Conservation (phyloP, 2,329 filamentous ascomycete genomes). For the Sporothrix schenckii region DNA sequence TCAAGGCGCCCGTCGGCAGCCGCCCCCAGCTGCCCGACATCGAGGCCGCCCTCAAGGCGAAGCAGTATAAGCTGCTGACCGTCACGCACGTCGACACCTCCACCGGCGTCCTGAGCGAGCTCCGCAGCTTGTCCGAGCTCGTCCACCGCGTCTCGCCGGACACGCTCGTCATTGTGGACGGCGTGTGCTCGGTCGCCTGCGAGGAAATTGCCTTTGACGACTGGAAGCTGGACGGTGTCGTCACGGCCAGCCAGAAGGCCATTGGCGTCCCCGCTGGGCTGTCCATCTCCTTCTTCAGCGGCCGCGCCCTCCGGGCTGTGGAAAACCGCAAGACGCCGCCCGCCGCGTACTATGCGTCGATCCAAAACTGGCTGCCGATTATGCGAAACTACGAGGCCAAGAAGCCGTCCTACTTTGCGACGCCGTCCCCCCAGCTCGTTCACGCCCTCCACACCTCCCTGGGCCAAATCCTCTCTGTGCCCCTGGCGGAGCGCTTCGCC, state of each 20-base stretch:
- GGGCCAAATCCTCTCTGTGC: constrained; percentile 78
- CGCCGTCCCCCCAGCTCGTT: constrained; percentile 89
- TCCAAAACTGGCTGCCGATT: constrained; percentile 97
- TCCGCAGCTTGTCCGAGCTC: constrained; percentile 79
- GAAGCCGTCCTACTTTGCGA: constrained; percentile 98
- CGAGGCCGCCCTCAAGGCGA: constrained; percentile 83
- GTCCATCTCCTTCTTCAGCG: constrained; percentile 92
- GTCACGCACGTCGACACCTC: constrained; percentile 98
- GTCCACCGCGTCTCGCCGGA: constrained; percentile 86
- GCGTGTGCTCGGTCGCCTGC: constrained; percentile 93
- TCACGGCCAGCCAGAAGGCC: constrained; percentile 95
- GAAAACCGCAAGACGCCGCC: constrained; percentile 80
- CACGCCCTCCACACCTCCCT: constrained; percentile 90
- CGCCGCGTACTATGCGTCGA: constrained; percentile 88
- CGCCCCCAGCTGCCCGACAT: constrained; percentile 85
- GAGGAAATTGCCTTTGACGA: constrained; percentile 96
- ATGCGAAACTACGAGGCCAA: constrained; percentile 99
- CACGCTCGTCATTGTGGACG: constrained; percentile 89
- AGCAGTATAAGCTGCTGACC: constrained; percentile 91
- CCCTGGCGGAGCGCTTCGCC: constrained; percentile 80
- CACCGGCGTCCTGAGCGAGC: constrained; percentile 90
- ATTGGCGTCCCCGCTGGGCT: constrained; percentile 94
- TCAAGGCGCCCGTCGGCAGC: constrained; percentile 86
- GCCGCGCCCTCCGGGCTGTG: constrained; percentile 78
- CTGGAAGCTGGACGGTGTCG: constrained; percentile 88